phyloP scores from a whole-genome alignment of 1,284 basidiomycete genomes.

The Ganoderma leucocontextum region DNA sequence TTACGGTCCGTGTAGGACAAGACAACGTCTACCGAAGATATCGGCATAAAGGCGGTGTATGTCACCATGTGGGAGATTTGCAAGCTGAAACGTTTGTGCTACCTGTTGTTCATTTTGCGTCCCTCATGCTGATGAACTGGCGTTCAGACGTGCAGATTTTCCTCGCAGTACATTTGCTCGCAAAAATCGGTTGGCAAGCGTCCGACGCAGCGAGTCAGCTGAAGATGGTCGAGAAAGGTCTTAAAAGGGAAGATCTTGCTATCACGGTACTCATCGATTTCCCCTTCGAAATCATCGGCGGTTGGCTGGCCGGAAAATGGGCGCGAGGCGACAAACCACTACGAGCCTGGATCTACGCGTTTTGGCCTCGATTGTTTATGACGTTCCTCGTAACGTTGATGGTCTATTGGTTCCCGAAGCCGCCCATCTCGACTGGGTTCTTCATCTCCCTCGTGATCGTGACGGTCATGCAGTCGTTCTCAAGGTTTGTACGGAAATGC shows the following conservation, averaged over 20 bases:
- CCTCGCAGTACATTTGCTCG: conserved; percentile 88
- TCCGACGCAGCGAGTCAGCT: conserved; percentile 93
- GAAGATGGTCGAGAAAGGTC: conserved; percentile 97
- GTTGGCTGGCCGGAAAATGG: conserved; percentile 97
- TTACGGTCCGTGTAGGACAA: conserved; percentile 64
- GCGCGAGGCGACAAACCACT: conserved; percentile 79
- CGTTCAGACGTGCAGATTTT: conserved; percentile 88
- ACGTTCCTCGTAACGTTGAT: conserved; percentile 80
- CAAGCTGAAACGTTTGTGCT: conserved; percentile 82
- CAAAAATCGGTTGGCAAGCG: conserved; percentile 96
- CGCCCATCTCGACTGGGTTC: conserved; percentile 80
- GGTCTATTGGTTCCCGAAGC: conserved; percentile 86
- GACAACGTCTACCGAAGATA: conserved; percentile 75
- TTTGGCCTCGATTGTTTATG: conserved; percentile 87
- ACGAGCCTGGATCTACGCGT: conserved; percentile 90
- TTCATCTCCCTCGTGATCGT: conserved; percentile 84
- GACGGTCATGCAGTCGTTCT: conserved; percentile 88
- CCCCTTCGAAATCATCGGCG: conserved; percentile 96
- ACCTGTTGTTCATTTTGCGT: too few species aligned
- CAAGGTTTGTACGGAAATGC: conserved; percentile 58
- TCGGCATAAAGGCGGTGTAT: conserved; percentile 93
- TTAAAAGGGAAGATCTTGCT: conserved; percentile 95
- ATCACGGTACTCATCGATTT: conserved; percentile 97
- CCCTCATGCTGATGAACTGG: background rate
- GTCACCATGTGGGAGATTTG: conserved; percentile 95